Base-by-base conservation (phyloP, 148 eudicot species). In the Euryodendron excelsum region DNA sequence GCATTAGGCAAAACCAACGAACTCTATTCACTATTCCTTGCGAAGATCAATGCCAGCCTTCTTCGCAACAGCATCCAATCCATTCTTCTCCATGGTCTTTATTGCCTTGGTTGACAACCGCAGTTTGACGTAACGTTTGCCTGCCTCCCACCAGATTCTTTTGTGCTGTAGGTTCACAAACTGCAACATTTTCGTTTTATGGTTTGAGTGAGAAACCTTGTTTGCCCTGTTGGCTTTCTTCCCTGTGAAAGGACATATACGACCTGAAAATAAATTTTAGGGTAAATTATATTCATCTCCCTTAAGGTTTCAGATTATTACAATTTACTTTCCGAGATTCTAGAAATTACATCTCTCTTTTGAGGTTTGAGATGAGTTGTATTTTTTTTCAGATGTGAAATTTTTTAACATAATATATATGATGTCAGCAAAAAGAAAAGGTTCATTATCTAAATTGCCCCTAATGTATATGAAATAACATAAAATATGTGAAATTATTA, bases 111-210 rank as follows among this genome's bases (percentile, higher is more conserved):
- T 91, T 0, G 99, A 96, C 39, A 93, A 56, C 50, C 98, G 83
- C 72, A 96, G 80, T 62, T 96, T 96, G 27, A 96, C 89, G 47
- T 55, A 96, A 47, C 97, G 90, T 50, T 96, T 96, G 5, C 98
- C 99, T 30, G 87, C 95, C 84, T 96, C 99, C 99, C 99, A 96
- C 99, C 99, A 96, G 2, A 96, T 80, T 77, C 78, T 85, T 86
- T 96, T 96, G 89, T 91, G 90, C 75, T 93, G 98, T 47, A 96
- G 85, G 86, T 93, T 96, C 74, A 96, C 98, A 84, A 82, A 87
- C 84, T 93, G 99, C 89, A 90, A 63, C 69, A 78, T 90, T 69
- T 81, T 96, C 7, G 99, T 90, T 82, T 86, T 93, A 89, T 93
- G 93, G 83, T 96, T 96, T 7, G 99, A 96, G 80, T 88, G 91